Percentiles rank a stretch among this genome's conserved stretches.
These are phyloP conservation scores for Coriaria nepalensis DNA, from an alignment of 306 rosid genomes.

Conservation along the genomic window DNA sequence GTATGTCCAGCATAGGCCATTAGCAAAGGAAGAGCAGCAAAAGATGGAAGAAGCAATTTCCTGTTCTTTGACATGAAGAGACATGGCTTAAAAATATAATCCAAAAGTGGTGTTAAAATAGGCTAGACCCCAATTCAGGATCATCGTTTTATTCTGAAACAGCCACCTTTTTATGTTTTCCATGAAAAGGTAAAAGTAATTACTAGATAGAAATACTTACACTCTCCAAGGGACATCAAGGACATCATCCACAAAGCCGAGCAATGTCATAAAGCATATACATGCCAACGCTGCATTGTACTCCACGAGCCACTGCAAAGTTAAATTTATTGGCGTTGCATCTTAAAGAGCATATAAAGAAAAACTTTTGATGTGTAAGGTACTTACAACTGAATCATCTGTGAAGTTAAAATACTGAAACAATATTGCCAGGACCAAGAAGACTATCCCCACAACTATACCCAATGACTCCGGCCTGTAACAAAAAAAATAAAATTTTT, in stretches of 20 bases:
- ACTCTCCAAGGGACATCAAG: conserved; percentile 98
- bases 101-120: conserved; percentile 3
- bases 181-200: not conserved
- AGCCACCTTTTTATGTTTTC: too few species aligned
- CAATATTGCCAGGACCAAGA: conserved; percentile 64
- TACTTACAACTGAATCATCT: conserved; percentile 73
- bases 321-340: conserved; percentile 1
- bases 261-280: conserved; percentile 86
- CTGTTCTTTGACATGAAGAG: conserved; percentile 48
- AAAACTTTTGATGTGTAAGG: not conserved
- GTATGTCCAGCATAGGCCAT: conserved; percentile 99
- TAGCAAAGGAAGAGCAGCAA: conserved; percentile 90
- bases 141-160: too few species aligned
- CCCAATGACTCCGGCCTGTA: conserved; percentile 94
- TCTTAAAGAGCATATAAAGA: not conserved
- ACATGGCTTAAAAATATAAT: conserved; percentile 12
- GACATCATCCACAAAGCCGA: conserved; percentile 96
- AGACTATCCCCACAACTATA: conserved; percentile 75
- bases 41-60: conserved; percentile 72
- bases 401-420: conserved; percentile 91
- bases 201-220: conserved; percentile 40
- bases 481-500: not conserved
- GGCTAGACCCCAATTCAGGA: too few species aligned
- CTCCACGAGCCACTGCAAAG: conserved; percentile 95
- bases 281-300: conserved; percentile 90